Evolutionary conservation across 2,329 filamentous ascomycete genomes (phyloP).

Genomic region (Xylariaceae sp.): DNA sequence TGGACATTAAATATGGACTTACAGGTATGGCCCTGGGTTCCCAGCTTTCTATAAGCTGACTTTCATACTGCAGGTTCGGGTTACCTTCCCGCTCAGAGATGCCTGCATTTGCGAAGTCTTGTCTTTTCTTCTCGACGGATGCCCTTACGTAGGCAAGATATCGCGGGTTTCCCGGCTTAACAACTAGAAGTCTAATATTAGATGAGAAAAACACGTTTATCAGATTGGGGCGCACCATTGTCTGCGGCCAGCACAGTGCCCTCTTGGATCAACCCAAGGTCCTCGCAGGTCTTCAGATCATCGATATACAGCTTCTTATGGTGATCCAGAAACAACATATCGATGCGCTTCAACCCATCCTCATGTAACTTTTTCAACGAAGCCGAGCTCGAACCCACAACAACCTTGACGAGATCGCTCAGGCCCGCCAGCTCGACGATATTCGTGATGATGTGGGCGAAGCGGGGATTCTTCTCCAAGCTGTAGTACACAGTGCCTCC

Average conservation of each 20-base stretch:
- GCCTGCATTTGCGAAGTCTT: slow-evolving; percentile 31
- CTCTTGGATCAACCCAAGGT: slow-evolving; percentile 56
- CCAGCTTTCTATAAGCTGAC: slow-evolving; percentile 57
- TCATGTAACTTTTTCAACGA: slow-evolving; percentile 57
- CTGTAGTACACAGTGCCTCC: slow-evolving; percentile 65
- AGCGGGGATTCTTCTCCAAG: slow-evolving; percentile 68
- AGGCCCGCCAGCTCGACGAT: slow-evolving; percentile 72
- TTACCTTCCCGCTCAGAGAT: slow-evolving; percentile 44
- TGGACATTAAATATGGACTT: slow-evolving; percentile 29
- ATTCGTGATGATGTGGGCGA: slow-evolving; percentile 62
- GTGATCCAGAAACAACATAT: slow-evolving; percentile 75
- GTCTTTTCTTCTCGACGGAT: slow-evolving; percentile 56
- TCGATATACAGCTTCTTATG: slow-evolving; percentile 70
- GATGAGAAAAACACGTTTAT: neutral
- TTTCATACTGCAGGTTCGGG: slow-evolving; percentile 62
- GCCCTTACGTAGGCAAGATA: slow-evolving; percentile 67
- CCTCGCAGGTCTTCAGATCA: slow-evolving; percentile 73
- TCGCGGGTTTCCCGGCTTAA: slow-evolving; percentile 65
- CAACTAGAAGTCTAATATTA: slow-evolving; percentile 37
- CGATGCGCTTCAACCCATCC: slow-evolving; percentile 54
- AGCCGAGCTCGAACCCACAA: slow-evolving; percentile 64
- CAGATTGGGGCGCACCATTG: slow-evolving; percentile 40
- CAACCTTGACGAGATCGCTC: slow-evolving; percentile 61
- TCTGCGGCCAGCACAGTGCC: slow-evolving; percentile 63
- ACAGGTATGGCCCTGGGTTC: slow-evolving; percentile 63